Evolutionary conservation across 306 rosid species (phyloP).

Genomic region (Quercus alba): DNA sequence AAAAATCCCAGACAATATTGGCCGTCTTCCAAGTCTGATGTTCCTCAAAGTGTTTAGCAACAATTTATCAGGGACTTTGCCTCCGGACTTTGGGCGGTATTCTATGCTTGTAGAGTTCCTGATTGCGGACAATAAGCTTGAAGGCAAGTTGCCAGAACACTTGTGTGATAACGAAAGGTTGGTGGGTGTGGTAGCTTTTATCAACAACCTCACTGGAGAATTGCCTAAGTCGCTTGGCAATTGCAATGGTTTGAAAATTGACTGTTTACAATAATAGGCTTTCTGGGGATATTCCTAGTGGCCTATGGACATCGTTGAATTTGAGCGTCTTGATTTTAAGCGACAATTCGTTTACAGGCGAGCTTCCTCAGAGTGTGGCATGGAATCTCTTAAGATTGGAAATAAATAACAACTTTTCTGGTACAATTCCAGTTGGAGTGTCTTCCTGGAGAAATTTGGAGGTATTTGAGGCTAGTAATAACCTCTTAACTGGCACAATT

Average conservation of each 20-base stretch:
- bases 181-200: conserved; percentile 24
- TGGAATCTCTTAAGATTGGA: conserved; percentile 34
- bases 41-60: conserved; percentile 35
- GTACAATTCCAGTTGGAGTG: conserved; percentile 47
- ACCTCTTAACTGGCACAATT: conserved; percentile 48
- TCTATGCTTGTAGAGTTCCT: conserved; percentile 33
- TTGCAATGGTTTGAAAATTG: conserved; percentile 27
- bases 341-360: conserved; percentile 49
- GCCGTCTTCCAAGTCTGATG: conserved; percentile 42
- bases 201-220: conserved; percentile 50
- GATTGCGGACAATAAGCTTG: conserved; percentile 35
- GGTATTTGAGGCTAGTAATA: conserved; percentile 47
- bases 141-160: conserved; percentile 51
- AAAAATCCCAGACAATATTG: conserved; percentile 47
- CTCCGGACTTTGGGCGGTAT: conserved; percentile 55
- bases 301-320: conserved; percentile 58
- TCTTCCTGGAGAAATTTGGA: conserved; percentile 48
- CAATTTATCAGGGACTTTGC: conserved; percentile 51
- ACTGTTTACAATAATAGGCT: conserved; percentile 34
- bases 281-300: conserved; percentile 57
- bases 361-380: conserved; percentile 50
- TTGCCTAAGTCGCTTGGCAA: conserved; percentile 62
- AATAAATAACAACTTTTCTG: conserved; percentile 55
- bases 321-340: conserved; percentile 26
- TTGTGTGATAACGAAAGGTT: conserved; percentile 47